Percentiles rank a stretch among this genome's conserved stretches.
phyloP scores from a whole-genome alignment of 306 rosid genomes.

The Castanopsis chinensis region DNA sequence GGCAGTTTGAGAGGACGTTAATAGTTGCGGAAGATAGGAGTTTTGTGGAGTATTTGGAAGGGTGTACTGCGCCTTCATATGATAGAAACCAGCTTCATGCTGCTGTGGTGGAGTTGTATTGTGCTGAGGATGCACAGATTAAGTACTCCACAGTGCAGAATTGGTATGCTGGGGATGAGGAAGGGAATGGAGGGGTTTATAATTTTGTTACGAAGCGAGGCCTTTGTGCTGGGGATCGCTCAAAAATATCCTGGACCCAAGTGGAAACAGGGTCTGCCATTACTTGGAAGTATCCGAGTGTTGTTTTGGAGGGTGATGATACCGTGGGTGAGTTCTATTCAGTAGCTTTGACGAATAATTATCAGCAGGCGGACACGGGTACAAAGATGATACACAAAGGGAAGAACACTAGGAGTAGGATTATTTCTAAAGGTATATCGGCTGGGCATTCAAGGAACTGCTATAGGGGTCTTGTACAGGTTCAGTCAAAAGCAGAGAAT shows the following conservation, averaged over 20 bases:
- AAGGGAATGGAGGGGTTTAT: constrained; percentile 78
- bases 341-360: constrained; percentile 82
- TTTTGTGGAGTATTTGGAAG: constrained; percentile 89
- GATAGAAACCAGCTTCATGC: constrained; percentile 93
- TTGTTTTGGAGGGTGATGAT: constrained; percentile 90
- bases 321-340: constrained; percentile 90
- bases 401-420: constrained; percentile 84
- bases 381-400: constrained; percentile 98
- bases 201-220: constrained; percentile 92
- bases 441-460: constrained; percentile 85
- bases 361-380: constrained; percentile 92
- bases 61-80: constrained; percentile 92
- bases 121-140: constrained; percentile 76
- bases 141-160: constrained; percentile 96
- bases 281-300: constrained; percentile 96
- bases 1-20: constrained; percentile 92
- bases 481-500: constrained; percentile 79
- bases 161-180: constrained; percentile 91
- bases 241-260: constrained; percentile 91
- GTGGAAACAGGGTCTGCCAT: constrained; percentile 94
- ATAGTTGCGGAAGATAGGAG: constrained; percentile 89
- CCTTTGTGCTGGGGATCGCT: constrained; percentile 67
- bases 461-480: constrained; percentile 92
- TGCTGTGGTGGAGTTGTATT: constrained; percentile 81
- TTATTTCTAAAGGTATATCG: constrained; percentile 90